Evolutionary conservation across 495 filamentous ascomycete genomes (phyloP), one percentile per base, ranked within the genome.

Genomic region (Hamigera avellanea): DNA sequence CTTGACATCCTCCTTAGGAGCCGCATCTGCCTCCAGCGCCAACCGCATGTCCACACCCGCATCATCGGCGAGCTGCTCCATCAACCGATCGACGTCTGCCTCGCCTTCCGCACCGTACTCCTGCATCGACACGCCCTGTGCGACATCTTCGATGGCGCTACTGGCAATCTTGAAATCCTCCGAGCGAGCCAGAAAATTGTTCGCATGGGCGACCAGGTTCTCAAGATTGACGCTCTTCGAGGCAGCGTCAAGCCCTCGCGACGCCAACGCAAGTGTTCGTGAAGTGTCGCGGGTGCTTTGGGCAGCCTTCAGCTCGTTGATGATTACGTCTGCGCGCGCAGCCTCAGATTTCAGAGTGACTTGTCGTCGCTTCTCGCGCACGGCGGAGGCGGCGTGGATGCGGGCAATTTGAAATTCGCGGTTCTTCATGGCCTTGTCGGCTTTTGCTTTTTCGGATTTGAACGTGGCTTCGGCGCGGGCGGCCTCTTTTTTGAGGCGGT

Each of bases 161-260:
- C 56, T 59, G 1, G 64, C 64, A 31, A 68, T 68, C 42, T 66
- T 66, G 34, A 68, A 68, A 41, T 68, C 64, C 41, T 68, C 64
- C 15, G 56, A 60, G 28, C 62, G 52, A 0, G 62, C 61, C 27
- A 68, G 43, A 35, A 68, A 68, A 33, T 68, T 68, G 33, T 68
- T 68, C 25, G 64, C 64, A 42, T 66, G 64, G 0, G 59, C 51
- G 1, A 68, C 56, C 19, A 68, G 37, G 8, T 50, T 51, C 37
- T 68, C 64, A 2, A 68, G 50, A 33, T 68, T 68, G 23, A 68
- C 64, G 33, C 53, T 60, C 40, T 59, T 61, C 1, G 55, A 61
- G 9, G 64, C 64, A 1, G 62, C 64, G 32, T 68, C 62, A 19
- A 68, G 45, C 0, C 64, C 64, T 1, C 64, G 54, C 9, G 57